Evolutionary conservation across 1,284 basidiomycete species (phyloP), one percentile per base, ranked within the genome.

Genomic region (Hypsizygus ulmarius): DNA sequence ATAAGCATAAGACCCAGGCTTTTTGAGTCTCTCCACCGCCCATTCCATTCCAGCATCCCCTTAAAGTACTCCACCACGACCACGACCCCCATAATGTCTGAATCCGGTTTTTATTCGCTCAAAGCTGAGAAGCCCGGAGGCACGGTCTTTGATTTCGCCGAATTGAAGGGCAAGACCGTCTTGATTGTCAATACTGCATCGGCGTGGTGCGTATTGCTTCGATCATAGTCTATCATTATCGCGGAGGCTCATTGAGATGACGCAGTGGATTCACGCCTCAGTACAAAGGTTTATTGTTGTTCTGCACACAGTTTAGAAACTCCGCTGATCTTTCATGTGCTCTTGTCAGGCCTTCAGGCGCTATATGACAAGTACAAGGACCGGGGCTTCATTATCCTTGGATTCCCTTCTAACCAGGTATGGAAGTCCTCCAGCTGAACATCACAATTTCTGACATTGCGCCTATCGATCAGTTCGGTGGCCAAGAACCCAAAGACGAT

Each of bases 361-460:
- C 70, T 97, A 29, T 82, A 94, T 67, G 82, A 93, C 57, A 91
- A 93, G 67, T 86, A 93, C 73, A 84, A 87, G 58, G 83, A 86
- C 48, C 74, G 79, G 51, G 88, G 76, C 12, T 77, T 96, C 45
- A 74, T 84, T 50, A 81, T 95, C 58, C 75, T 96, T 49, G 93
- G 93, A 1, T 95, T 95, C 75, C 93, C 93, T 27, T 94, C 85
- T 73, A 95, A 96, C 66, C 93, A 94, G 73, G 90, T 90, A 51
- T n/a, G 52, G 74, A 42, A 21, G 36, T 16, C 10, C 12, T 38
- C 28, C 37, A 12, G 15, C 36, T 19, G 9, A 32, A 10, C 2
- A 5, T 39, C 14, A 57, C 10, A 43, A 38, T 35, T 15, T 25
- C 27, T n/a, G 36, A 12, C n/a, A 34, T 40, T 40, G 12, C 19